Conservation (phyloP, 2,329 filamentous ascomycete genomes). For the Tolypocladium cylindrosporum region DNA sequence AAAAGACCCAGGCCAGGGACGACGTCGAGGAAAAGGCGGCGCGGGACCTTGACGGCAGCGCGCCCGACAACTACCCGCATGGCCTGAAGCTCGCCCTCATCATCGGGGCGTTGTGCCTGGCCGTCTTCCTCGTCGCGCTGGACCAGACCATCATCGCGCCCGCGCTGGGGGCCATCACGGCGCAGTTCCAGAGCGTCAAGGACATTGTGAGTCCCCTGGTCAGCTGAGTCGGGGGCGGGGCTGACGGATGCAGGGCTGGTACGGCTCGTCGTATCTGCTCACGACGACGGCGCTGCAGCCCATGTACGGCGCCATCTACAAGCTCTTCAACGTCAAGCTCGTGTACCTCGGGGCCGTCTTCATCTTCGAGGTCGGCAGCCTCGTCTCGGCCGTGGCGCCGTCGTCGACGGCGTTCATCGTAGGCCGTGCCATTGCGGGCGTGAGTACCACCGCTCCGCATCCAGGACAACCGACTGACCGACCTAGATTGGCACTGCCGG, state of each 20-base stretch:
- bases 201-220: slow-evolving; percentile 26
- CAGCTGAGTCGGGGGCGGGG: not conserved
- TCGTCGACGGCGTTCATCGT: slow-evolving; percentile 38
- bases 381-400: slow-evolving; percentile 34
- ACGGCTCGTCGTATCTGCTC: slow-evolving; percentile 38
- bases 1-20: slow-evolving; percentile 1
- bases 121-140: slow-evolving; percentile 39
- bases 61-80: slow-evolving; percentile 24
- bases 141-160: slow-evolving; percentile 44
- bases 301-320: slow-evolving; percentile 39
- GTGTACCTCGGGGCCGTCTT: slow-evolving; percentile 31
- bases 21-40: slow-evolving; percentile 1
- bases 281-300: slow-evolving; percentile 39
- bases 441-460: slow-evolving; percentile 8
- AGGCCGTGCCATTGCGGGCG: slow-evolving; percentile 39
- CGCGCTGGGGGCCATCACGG: slow-evolving; percentile 41
- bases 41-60: slow-evolving; percentile 5
- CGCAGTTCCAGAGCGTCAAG: slow-evolving; percentile 30
- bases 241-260: slow-evolving; percentile 30
- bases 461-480: slow-evolving; percentile 2
- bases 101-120: slow-evolving; percentile 32
- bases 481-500: slow-evolving; percentile 37
- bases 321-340: slow-evolving; percentile 37
- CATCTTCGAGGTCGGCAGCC: slow-evolving; percentile 33
- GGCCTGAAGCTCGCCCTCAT: slow-evolving; percentile 30